Evolutionary conservation across 495 filamentous ascomycete species (phyloP).

Genomic region (Trypethelium eluteriae): DNA sequence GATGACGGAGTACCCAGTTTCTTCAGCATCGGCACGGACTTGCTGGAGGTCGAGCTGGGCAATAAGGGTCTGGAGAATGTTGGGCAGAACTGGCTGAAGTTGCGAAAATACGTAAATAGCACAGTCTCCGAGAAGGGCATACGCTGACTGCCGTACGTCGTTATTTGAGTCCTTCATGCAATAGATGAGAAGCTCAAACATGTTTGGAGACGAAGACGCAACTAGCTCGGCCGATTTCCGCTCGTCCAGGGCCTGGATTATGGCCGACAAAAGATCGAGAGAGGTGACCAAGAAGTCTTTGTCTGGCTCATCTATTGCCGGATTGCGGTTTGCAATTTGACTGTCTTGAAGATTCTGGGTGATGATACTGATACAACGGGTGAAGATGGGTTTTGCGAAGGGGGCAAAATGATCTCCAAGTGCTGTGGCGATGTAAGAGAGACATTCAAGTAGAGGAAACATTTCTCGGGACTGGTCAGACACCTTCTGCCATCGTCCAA

Average conservation of each 20-base stretch:
- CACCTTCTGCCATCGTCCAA: slow-evolving; percentile 80
- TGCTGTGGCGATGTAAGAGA: slow-evolving; percentile 88
- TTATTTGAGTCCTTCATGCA: slow-evolving; percentile 91
- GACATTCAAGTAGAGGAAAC: slow-evolving; percentile 87
- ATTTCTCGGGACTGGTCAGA: slow-evolving; percentile 85
- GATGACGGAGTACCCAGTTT: slow-evolving; percentile 77
- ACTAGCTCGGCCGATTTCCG: slow-evolving; percentile 69
- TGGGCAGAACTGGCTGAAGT: slow-evolving; percentile 63
- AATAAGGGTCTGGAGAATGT: slow-evolving; percentile 69
- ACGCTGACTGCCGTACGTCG: slow-evolving; percentile 92
- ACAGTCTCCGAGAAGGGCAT: slow-evolving; percentile 91
- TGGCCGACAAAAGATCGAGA: slow-evolving; percentile 84
- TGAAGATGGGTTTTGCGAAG: slow-evolving; percentile 76
- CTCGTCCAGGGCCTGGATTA: slow-evolving; percentile 84
- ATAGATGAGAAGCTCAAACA: slow-evolving; percentile 82
- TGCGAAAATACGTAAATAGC: slow-evolving; percentile 90
- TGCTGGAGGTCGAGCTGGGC: slow-evolving; percentile 76
- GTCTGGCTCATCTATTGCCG: slow-evolving; percentile 70
- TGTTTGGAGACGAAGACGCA: slow-evolving; percentile 60
- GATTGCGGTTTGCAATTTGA: slow-evolving; percentile 53
- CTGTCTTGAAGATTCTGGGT: slow-evolving; percentile 79
- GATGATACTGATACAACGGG: slow-evolving; percentile 81
- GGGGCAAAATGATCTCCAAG: slow-evolving; percentile 74
- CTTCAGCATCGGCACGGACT: slow-evolving; percentile 61
- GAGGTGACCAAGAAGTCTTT: slow-evolving; percentile 97